These are phyloP conservation scores for Laguncularia racemosa DNA, from an alignment of 345 rosid genomes.

Conservation along the genomic window DNA sequence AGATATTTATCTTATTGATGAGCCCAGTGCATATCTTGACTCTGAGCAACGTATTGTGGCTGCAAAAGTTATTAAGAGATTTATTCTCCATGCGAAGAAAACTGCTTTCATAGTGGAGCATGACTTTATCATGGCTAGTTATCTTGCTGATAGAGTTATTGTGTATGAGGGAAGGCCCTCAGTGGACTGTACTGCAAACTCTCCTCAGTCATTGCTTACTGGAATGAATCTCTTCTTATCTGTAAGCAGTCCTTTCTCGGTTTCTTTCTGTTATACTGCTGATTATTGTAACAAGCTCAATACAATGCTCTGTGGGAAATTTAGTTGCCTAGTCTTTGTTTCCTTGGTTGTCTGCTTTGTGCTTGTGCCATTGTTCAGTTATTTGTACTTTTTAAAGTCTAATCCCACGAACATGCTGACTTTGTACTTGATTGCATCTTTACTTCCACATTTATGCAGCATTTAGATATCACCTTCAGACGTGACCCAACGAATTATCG, in stretches of 20 bases:
- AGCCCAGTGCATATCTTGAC: conserved; percentile 98
- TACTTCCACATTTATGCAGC: conserved; percentile 34
- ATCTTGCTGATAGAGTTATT: conserved; percentile 88
- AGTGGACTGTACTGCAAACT: conserved; percentile 82
- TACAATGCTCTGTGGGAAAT: background rate
- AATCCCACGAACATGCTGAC: too few species aligned
- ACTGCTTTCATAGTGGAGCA: conserved; percentile 99
- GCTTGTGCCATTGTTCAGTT: too few species aligned
- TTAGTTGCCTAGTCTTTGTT: too few species aligned
- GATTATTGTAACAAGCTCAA: background rate
- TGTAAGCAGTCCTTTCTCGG: conserved; percentile 35
- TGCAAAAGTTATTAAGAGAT: conserved; percentile 95
- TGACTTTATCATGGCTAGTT: conserved; percentile 96
- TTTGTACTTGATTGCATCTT: background rate
- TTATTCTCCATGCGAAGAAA: conserved; percentile 96
- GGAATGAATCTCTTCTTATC: conserved; percentile 99
- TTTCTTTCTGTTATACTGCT: background rate
- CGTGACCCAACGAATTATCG: conserved; percentile 92
- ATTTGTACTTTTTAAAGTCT: too few species aligned
- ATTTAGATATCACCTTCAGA: conserved; percentile 85
- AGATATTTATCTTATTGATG: conserved; percentile 94
- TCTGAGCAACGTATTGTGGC: conserved; percentile 99
- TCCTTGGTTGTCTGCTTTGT: too few species aligned
- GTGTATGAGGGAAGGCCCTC: conserved; percentile 93
- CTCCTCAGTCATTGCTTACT: conserved; percentile 88